Conservation (phyloP, 495 filamentous ascomycete genomes). For the Aspergillus cristatus region DNA sequence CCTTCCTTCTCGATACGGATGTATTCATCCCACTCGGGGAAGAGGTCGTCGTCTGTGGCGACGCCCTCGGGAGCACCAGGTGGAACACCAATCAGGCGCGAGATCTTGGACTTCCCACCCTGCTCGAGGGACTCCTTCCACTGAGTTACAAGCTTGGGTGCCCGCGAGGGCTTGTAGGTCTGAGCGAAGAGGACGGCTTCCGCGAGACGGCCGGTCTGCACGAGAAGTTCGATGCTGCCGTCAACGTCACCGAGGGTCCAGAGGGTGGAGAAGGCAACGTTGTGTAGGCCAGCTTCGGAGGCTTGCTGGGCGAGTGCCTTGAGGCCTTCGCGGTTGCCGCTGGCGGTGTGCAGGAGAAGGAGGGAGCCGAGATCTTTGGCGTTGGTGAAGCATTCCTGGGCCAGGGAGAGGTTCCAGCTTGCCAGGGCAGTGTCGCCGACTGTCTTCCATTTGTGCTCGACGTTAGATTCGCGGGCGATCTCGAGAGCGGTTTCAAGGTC, state of each 20-base stretch:
- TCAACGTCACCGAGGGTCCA: constrained; percentile 82
- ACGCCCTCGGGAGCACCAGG: constrained; percentile 38
- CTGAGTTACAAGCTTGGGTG: constrained; percentile 52
- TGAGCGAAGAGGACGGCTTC: constrained; percentile 88
- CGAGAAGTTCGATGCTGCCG: constrained; percentile 71
- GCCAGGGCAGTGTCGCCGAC: constrained; percentile 85
- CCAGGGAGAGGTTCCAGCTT: constrained; percentile 78
- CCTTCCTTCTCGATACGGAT: constrained; percentile 67
- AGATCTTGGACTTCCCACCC: constrained; percentile 70
- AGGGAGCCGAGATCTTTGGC: constrained; percentile 86
- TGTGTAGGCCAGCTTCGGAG: constrained; percentile 66
- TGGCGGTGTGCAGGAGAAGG: constrained; percentile 76
- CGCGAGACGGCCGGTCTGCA: constrained; percentile 64
- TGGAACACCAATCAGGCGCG: constrained; percentile 75
- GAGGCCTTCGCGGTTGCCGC: constrained; percentile 65
- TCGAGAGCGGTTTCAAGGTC: constrained; percentile 76
- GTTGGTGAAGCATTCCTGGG: constrained; percentile 83
- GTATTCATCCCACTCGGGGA: constrained; percentile 93
- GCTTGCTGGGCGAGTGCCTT: constrained; percentile 62
- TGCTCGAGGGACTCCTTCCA: constrained; percentile 82
- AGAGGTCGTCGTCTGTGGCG: constrained; percentile 81
- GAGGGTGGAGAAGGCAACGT: constrained; percentile 81
- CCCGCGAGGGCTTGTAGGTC: constrained; percentile 83
- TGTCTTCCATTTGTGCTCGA: constrained; percentile 95
- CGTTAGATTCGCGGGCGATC: constrained; percentile 73